Percentiles rank a stretch among this genome's conserved stretches.
phyloP scores from a whole-genome alignment of 2,329 filamentous ascomycete species.

The Phyllosticta capitalensis region DNA sequence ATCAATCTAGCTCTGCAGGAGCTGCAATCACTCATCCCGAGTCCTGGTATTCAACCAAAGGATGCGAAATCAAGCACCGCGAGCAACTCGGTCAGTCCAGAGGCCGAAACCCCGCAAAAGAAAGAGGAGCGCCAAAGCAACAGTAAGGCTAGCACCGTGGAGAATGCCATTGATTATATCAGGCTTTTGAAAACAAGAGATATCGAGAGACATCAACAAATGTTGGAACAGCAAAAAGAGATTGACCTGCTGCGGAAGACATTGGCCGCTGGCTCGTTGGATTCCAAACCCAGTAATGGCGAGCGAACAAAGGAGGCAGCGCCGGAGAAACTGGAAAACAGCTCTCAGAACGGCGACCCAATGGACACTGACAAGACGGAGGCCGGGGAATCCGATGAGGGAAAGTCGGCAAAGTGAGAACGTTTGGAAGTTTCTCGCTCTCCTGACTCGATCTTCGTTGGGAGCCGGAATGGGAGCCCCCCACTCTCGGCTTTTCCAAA shows the following conservation, averaged over 20 bases:
- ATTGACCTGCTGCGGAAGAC: constrained; percentile 42
- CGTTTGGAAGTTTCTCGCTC: not conserved
- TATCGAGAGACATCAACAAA: constrained; percentile 51
- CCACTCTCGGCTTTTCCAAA: not conserved
- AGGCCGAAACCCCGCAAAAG: constrained; percentile 16
- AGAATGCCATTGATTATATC: constrained; percentile 93
- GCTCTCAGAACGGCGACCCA: not conserved
- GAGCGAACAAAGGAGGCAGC: not conserved
- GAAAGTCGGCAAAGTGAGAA: constrained; percentile 4
- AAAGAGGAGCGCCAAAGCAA: constrained; percentile 47
- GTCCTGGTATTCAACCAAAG: constrained; percentile 26
- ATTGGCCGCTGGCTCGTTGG: constrained; percentile 23
- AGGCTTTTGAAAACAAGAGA: constrained; percentile 70
- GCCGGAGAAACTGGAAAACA: not conserved
- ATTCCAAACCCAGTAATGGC: not conserved
- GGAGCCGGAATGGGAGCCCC: not conserved
- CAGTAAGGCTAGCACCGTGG: constrained; percentile 96
- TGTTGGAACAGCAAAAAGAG: constrained; percentile 56
- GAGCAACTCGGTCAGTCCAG: constrained; percentile 18
- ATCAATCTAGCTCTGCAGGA: constrained; percentile 92
- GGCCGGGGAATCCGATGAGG: not conserved
- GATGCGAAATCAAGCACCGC: constrained; percentile 27
- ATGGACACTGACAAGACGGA: not conserved
- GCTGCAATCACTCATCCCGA: constrained; percentile 78
- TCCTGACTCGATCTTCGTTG: not conserved